Evolutionary conservation across 371 early-diverging fungal species (phyloP).

Genomic region (Mortierella polycephala): DNA sequence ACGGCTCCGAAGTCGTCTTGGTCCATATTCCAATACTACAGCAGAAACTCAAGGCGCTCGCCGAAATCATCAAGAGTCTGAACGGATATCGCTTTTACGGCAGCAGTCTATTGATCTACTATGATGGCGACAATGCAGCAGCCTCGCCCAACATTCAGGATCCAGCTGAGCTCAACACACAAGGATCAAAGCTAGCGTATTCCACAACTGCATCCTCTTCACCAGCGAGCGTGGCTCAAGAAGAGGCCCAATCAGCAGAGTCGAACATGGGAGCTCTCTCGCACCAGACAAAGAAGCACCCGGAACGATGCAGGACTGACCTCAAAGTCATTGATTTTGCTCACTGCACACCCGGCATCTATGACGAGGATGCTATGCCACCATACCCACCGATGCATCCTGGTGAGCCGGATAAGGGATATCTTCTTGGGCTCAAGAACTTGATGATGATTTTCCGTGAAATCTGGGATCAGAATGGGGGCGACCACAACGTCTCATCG

Average conservation of each 20-base stretch:
- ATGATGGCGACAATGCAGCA: constrained; percentile 70
- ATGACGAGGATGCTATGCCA: constrained; percentile 36
- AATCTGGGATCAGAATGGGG: constrained; percentile 64
- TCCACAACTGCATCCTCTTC: neutral
- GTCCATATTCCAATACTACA: constrained; percentile 82
- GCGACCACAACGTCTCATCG: constrained; percentile 46
- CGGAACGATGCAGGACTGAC: constrained; percentile 63
- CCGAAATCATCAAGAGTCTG: constrained; percentile 75
- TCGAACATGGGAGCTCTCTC: neutral
- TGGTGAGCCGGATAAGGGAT: constrained; percentile 76
- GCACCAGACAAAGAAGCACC: neutral
- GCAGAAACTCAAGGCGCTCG: constrained; percentile 73
- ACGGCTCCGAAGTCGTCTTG: constrained; percentile 73
- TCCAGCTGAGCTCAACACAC: neutral
- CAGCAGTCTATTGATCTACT: constrained; percentile 85
- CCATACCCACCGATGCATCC: constrained; percentile 77
- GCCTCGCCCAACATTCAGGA: neutral
- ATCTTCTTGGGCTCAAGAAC: constrained; percentile 78
- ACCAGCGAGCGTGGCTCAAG: neutral
- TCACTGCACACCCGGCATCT: constrained; percentile 69
- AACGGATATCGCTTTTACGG: constrained; percentile 90
- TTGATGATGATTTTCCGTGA: constrained; percentile 74
- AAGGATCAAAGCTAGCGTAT: neutral
- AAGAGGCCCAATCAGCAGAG: neutral
- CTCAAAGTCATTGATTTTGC: constrained; percentile 96